A percentile compares a stretch with the other conserved stretches of the same genome.
Conservation (phyloP, 2,329 filamentous ascomycete genomes). For the Diaporthe ilicicola region DNA sequence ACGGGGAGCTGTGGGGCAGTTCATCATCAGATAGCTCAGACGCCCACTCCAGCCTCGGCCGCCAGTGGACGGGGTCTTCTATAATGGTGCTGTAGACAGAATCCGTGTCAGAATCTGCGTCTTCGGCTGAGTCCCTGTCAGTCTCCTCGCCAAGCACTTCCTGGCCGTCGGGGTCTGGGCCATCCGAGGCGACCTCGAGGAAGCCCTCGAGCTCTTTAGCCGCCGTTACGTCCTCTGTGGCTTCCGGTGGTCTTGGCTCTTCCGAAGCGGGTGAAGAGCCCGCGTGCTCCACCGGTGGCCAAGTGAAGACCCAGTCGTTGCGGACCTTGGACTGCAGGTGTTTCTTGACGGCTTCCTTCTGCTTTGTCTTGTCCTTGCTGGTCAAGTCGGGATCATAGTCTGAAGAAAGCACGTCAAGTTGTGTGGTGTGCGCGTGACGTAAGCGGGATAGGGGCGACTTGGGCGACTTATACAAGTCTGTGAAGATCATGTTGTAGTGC, state of each 20-base stretch:
- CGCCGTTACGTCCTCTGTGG: neutral
- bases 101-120: constrained; percentile 53
- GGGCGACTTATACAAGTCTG: constrained; percentile 66
- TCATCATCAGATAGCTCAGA: constrained; percentile 65
- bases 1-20: constrained; percentile 44
- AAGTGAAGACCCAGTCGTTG: constrained; percentile 68
- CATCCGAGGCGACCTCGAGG: constrained; percentile 31
- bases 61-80: constrained; percentile 61
- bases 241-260: neutral
- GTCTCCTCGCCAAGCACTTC: constrained; percentile 40
- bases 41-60: constrained; percentile 62
- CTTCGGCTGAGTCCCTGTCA: constrained; percentile 46
- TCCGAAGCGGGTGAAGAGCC: neutral
- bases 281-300: constrained; percentile 51
- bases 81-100: constrained; percentile 67
- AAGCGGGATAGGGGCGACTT: constrained; percentile 62
- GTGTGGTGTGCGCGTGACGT: constrained; percentile 49
- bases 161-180: neutral
- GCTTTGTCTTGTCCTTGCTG: constrained; percentile 68
- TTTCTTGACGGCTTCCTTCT: constrained; percentile 69
- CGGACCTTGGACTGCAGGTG: constrained; percentile 63
- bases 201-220: constrained; percentile 13
- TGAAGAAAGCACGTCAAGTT: constrained; percentile 42
- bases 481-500: constrained; percentile 61
- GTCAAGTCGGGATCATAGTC: constrained; percentile 69